Evolutionary conservation across 1,139 yeast species (phyloP), one percentile per base, ranked within the genome.

Genomic region (Geotrichum klebahnii): DNA sequence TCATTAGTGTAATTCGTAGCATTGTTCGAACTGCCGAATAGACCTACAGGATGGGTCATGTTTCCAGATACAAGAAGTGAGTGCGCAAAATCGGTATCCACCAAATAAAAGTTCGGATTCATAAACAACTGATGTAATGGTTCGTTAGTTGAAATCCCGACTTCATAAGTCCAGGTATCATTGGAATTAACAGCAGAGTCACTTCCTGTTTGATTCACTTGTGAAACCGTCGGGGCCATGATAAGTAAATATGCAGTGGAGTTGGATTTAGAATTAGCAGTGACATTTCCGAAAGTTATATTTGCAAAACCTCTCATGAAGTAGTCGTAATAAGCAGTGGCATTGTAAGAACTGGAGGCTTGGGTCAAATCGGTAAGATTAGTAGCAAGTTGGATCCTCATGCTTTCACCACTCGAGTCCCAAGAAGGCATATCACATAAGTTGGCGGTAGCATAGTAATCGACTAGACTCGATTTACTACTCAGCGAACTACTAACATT

Each of bases 21-120:
- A 12, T 20, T 10, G 24, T 17, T 28, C 9, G 19, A 20, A 1
- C 10, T 8, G 6, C 24, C 9, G 26, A 9, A 3, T 6, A 10
- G 10, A 6, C 14, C 36, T 10, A 16, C 33, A 2, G 43, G 32
- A n/a, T 12, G 12, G 0, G 81, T 71, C 56, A 81, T 74, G 56
- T 77, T 77, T n/a, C 80, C 82, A 0, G 90, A 82, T 24, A 79
- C 78, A 32, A 89, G 71, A 53, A 88, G 70, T 0, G 87, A 94
- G 46, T 87, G 78, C 19, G 75, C 73, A 59, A 78, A 79, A 66
- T 89, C 97, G 0, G 89, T 71, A 62, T 88, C 96, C 2, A 87
- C 78, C 14, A 85, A 70, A 34, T 71, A 68, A 0, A 86, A 77
- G 73, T 81, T 76, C 28, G 81, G 68, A 17, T 78, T 68, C 44